Base-by-base conservation (phyloP, 352 stramenopile genomes). In the Peronospora destructor region DNA sequence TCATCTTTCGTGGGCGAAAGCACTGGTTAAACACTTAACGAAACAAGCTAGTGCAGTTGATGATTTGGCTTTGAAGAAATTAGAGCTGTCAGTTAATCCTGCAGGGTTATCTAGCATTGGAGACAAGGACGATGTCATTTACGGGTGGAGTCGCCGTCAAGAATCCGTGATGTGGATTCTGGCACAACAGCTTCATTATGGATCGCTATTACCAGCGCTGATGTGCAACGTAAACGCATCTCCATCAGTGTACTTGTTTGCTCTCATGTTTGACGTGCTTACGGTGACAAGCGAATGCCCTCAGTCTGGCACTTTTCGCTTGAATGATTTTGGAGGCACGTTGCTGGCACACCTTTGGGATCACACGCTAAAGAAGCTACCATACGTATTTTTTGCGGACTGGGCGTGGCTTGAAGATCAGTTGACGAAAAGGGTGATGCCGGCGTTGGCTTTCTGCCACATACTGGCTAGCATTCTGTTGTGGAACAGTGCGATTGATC, bases 401-500 rank as follows among this genome's bases (percentile, higher is more conserved):
- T 87, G 73, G 51, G 61, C 62, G n/a, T 87, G 76, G 76, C 71
- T 87, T 12, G 73, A 86, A 25, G 61, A 79, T 21, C 71, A 84
- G 42, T 67, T 52, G 4, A 53, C 43, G 2, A 66, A 59, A 10
- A 55, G 59, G 3, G 66, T 61, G 13, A 41, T 84, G 2, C 71
- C 76, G 5, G 43, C 61, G 0, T 57, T 85, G 17, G 76, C 61
- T 0, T 63, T 84, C 42, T 76, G 68, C 14, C 73, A 87, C 40
- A 55, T 85, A 34, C 28, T 87, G 21, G 49, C 54, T 5, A 71
- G 49, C 2, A 57, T 87, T 34, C 19, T 87, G 17, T 29, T 73
- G 13, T 72, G 55, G 60, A 75, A 79, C 49, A 74, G 66, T 49
- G 30, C 63, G 11, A 60, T 61, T 26, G 61, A 80, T 46, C 45